Percentiles rank a stretch among this genome's conserved stretches.
phyloP scores from a whole-genome alignment of 352 stramenopile species.

The Phytophthora sansomeana region DNA sequence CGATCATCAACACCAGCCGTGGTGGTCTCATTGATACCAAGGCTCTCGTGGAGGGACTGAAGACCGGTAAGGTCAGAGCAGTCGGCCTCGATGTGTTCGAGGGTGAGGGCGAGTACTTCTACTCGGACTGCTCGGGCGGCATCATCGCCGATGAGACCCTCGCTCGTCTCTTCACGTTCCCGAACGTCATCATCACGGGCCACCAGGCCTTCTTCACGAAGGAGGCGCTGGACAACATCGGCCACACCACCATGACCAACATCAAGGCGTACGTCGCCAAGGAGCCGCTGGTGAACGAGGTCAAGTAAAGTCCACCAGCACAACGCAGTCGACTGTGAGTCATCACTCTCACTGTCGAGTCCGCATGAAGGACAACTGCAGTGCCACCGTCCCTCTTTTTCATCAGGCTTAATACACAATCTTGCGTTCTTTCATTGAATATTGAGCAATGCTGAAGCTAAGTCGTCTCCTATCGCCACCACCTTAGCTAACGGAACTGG shows the following conservation, averaged over 20 bases:
- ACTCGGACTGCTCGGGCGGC: constrained; percentile 63
- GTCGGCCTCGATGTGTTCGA: constrained; percentile 88
- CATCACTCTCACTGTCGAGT: neutral
- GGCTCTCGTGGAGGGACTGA: constrained; percentile 77
- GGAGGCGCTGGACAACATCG: constrained; percentile 71
- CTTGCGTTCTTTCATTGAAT: constrained; percentile 33
- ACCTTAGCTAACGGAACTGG: constrained; percentile 28
- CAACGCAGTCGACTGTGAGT: constrained; percentile 14
- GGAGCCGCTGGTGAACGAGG: constrained; percentile 55
- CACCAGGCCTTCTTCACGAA: constrained; percentile 82
- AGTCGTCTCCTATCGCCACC: constrained; percentile 28
- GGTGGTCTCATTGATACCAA: constrained; percentile 84
- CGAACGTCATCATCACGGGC: constrained; percentile 77
- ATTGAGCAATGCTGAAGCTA: constrained; percentile 27
- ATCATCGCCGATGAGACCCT: constrained; percentile 66
- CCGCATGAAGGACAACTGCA: too few relatives aligned
- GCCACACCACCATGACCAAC: constrained; percentile 73
- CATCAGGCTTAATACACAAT: constrained; percentile 6
- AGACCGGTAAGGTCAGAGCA: constrained; percentile 73
- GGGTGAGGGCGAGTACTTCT: constrained; percentile 74
- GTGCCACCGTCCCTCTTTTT: constrained; percentile 1
- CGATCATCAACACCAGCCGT: constrained; percentile 90
- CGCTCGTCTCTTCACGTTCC: constrained; percentile 73
- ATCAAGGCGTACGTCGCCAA: constrained; percentile 53
- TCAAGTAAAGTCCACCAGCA: constrained; percentile 38